Evolutionary conservation across 2,329 filamentous ascomycete species (phyloP).

Genomic region (Sordariomycetes sp.): DNA sequence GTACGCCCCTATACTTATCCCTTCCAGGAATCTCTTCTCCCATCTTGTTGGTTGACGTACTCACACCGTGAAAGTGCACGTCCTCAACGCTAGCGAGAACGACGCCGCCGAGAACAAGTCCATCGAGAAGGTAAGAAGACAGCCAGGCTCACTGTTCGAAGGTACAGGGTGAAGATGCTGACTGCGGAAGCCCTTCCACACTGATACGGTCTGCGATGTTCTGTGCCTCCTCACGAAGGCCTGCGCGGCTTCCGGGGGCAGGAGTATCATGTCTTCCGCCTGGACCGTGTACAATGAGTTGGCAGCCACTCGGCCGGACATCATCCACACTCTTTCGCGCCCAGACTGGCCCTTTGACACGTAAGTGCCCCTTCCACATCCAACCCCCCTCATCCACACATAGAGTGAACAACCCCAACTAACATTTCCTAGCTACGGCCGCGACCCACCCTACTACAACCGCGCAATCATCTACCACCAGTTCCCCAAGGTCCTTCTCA

Average conservation of each 20-base stretch:
- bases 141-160: slow-evolving; percentile 18
- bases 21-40: not conserved
- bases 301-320: slow-evolving; percentile 37
- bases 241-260: slow-evolving; percentile 33
- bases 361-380: not conserved
- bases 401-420: not conserved
- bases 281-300: slow-evolving; percentile 48
- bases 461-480: slow-evolving; percentile 8
- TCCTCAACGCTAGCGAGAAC: slow-evolving; percentile 1
- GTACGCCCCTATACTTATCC: slow-evolving; percentile 34
- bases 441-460: slow-evolving; percentile 4
- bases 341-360: slow-evolving; percentile 11
- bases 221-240: slow-evolving; percentile 39
- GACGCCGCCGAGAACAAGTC: slow-evolving; percentile 4
- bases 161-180: not conserved
- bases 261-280: slow-evolving; percentile 38
- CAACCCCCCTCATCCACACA: not conserved
- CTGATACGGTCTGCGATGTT: slow-evolving; percentile 36
- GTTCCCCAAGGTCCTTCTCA: slow-evolving; percentile 4
- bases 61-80: slow-evolving; percentile 35
- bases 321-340: slow-evolving; percentile 36
- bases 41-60: slow-evolving; percentile 14
- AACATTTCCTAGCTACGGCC: slow-evolving; percentile 1
- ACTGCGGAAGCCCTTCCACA: slow-evolving; percentile 41
- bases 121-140: slow-evolving; percentile 2